A percentile compares a stretch with the other conserved stretches of the same genome.
phyloP scores from a whole-genome alignment of 202 grass and related monocot species.

The Setaria viridis region DNA sequence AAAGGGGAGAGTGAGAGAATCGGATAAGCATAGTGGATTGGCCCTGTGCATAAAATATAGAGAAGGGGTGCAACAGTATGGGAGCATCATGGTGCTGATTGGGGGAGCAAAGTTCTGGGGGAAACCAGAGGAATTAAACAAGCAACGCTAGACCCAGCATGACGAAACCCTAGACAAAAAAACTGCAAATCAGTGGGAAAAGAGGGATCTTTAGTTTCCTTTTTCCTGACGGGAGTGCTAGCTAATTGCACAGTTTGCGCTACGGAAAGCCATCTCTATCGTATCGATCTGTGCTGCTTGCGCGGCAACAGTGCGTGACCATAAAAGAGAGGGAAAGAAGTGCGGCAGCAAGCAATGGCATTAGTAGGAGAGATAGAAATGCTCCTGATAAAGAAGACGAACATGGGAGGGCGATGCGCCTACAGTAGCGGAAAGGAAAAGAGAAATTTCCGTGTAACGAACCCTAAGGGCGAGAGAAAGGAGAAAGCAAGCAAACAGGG shows the following conservation, averaged over 20 bases:
- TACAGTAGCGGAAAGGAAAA: slow-evolving; percentile 57
- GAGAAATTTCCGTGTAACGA: slow-evolving; percentile 51
- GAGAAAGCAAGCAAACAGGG: not conserved
- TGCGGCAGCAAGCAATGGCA: not conserved
- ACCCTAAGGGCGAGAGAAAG: slow-evolving; percentile 41
- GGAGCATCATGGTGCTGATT: slow-evolving; percentile 62
- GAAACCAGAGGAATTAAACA: not conserved
- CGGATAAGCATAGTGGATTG: slow-evolving; percentile 48
- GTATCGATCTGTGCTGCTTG: slow-evolving; percentile 12
- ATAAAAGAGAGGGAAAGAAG: not conserved
- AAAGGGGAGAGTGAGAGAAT: slow-evolving; percentile 39
- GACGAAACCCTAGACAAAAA: slow-evolving; percentile 59
- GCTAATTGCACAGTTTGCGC: slow-evolving; percentile 4
- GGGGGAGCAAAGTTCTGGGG: slow-evolving; percentile 25
- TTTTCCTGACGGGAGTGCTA: slow-evolving; percentile 1
- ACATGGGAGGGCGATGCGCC: not conserved
- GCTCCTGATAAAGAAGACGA: not conserved
- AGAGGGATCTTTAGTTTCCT: not conserved
- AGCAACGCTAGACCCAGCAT: not conserved
- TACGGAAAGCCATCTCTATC: not conserved
- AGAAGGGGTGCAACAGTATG: slow-evolving; percentile 57
- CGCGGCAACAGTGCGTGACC: slow-evolving; percentile 45
- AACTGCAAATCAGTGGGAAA: slow-evolving; percentile 33
- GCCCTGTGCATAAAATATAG: slow-evolving; percentile 96
- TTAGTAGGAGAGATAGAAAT: not conserved